Conservation (phyloP, 2,329 filamentous ascomycete genomes). For the Penicillium thymicola region DNA sequence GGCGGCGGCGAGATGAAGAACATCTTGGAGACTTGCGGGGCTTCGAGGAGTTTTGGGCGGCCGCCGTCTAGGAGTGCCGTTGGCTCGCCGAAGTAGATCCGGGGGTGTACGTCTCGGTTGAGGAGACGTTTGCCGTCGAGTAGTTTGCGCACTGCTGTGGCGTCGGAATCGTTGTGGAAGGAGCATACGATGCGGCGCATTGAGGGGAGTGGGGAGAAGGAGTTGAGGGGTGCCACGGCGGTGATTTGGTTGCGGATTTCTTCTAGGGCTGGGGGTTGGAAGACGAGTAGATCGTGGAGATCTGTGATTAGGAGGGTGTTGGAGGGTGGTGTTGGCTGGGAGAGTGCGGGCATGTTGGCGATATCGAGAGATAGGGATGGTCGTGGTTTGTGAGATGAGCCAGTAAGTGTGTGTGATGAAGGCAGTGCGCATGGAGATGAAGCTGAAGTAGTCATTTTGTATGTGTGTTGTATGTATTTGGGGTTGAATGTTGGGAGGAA, state of each 20-base stretch:
- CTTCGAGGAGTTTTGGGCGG: slow-evolving; percentile 49
- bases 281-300: slow-evolving; percentile 45
- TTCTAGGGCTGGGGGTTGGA: slow-evolving; percentile 45
- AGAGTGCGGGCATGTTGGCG: slow-evolving; percentile 44
- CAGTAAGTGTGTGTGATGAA: not conserved
- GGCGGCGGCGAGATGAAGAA: slow-evolving; percentile 67
- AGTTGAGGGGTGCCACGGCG: slow-evolving; percentile 44
- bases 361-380: slow-evolving; percentile 47
- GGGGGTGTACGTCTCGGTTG: slow-evolving; percentile 33
- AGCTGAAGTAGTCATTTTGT: slow-evolving; percentile 25
- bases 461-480: slow-evolving; percentile 11
- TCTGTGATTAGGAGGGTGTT: slow-evolving; percentile 53
- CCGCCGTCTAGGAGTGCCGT: slow-evolving; percentile 45
- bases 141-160: slow-evolving; percentile 43
- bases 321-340: slow-evolving; percentile 45
- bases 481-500: not conserved
- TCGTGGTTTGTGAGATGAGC: slow-evolving; percentile 27
- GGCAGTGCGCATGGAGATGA: slow-evolving; percentile 17
- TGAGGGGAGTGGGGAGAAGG: slow-evolving; percentile 51
- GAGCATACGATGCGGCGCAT: slow-evolving; percentile 51
- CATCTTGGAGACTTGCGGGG: slow-evolving; percentile 58
- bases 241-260: slow-evolving; percentile 44
- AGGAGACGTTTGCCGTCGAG: slow-evolving; percentile 41
- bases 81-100: slow-evolving; percentile 53
- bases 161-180: slow-evolving; percentile 43